Evolutionary conservation across 495 filamentous ascomycete genomes (phyloP).

Genomic region (Annulohypoxylon bovei): DNA sequence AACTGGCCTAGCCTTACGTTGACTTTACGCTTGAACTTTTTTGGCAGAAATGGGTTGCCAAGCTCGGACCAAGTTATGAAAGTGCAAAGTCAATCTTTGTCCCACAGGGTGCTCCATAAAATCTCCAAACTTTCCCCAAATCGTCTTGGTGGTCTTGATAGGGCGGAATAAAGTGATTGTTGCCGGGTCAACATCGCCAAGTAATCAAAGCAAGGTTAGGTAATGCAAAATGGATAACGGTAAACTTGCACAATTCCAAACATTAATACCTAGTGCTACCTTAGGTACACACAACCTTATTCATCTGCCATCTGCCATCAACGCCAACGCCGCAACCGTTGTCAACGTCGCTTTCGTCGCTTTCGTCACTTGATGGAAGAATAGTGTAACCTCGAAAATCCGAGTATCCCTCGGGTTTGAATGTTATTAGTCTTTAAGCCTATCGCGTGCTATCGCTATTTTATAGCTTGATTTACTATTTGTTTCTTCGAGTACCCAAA

Average conservation of each 20-base stretch:
- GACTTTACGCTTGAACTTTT: neutral
- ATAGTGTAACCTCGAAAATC: slow-evolving; percentile 2
- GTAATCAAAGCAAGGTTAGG: slow-evolving; percentile 17
- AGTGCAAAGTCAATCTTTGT: neutral
- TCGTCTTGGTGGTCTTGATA: neutral
- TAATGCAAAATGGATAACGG: neutral
- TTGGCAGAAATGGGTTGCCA: no score
- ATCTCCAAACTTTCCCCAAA: slow-evolving; percentile 23
- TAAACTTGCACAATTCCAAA: slow-evolving; percentile 33
- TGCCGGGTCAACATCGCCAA: slow-evolving; percentile 26
- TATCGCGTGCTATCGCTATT: slow-evolving; percentile 7
- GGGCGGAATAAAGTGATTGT: no score
- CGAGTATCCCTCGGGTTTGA: neutral
- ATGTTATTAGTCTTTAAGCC: slow-evolving; percentile 13
- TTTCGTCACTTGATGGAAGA: slow-evolving; percentile 12
- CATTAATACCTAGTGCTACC: neutral
- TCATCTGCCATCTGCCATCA: slow-evolving; percentile 23
- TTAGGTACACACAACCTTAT: slow-evolving; percentile 8
- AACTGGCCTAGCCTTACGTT: neutral
- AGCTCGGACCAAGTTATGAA: slow-evolving; percentile 27
- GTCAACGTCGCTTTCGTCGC: slow-evolving; percentile 6
- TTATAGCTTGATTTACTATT: slow-evolving; percentile 48
- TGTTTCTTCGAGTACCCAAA: slow-evolving; percentile 44
- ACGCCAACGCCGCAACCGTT: neutral
- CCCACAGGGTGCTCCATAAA: neutral